Evolutionary conservation across 495 filamentous ascomycete genomes (phyloP).

Genomic region (Aeminium ludgeri): DNA sequence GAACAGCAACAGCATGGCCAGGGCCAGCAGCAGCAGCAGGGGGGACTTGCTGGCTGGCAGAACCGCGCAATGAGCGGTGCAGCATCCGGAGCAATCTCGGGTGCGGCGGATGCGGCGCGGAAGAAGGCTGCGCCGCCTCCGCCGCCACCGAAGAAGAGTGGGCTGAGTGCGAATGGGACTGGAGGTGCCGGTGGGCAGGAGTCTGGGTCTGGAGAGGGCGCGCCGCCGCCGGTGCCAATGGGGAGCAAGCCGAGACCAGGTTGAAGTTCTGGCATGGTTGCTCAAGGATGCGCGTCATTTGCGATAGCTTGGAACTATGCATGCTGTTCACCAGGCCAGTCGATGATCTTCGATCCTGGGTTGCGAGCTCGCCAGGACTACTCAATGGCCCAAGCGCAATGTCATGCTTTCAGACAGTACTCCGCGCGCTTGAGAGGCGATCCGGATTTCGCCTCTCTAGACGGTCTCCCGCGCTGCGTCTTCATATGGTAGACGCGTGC

Average conservation of each 20-base stretch:
- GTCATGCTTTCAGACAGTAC: no score
- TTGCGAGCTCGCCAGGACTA: no score
- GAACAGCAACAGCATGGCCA: constrained; percentile 31
- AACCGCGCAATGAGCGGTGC: neutral
- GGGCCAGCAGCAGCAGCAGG: constrained; percentile 38
- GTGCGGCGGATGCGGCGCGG: neutral
- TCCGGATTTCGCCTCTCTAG: no score
- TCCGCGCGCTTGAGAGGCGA: no score
- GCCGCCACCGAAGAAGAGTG: constrained; percentile 15
- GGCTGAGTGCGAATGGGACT: constrained; percentile 8
- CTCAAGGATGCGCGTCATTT: no score
- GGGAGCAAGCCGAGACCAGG: constrained; percentile 11
- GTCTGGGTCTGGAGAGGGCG: neutral
- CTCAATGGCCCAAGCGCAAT: no score
- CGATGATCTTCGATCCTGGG: no score
- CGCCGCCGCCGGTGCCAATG: constrained; percentile 16
- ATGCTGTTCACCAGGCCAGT: no score
- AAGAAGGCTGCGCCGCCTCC: constrained; percentile 14
- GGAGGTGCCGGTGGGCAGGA: neutral
- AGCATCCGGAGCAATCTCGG: neutral
- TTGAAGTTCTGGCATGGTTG: no score
- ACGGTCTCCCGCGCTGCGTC: no score
- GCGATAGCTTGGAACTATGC: no score
- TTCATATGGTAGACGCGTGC: no score
- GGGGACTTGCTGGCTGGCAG: constrained; percentile 18